Conservation (phyloP, 2,329 filamentous ascomycete species). For the Xylaria sp. region DNA sequence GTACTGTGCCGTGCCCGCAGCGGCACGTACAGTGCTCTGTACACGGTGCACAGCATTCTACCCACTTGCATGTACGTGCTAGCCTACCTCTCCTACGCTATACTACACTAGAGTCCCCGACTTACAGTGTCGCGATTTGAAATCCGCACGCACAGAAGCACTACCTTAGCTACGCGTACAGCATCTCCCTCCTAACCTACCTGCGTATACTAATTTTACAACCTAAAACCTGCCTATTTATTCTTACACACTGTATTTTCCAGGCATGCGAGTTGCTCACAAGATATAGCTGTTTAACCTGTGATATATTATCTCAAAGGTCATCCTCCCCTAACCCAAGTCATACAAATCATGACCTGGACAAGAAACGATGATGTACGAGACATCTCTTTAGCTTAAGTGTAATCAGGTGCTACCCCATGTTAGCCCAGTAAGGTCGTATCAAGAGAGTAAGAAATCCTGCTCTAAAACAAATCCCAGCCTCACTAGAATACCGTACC, state of each 20-base stretch:
- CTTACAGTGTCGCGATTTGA: conserved; percentile 33
- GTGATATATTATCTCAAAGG: background rate
- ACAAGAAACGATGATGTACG: background rate
- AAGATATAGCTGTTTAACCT: background rate
- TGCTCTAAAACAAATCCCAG: conserved; percentile 33
- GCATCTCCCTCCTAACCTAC: too few relatives aligned
- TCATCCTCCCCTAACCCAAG: conserved; percentile 23
- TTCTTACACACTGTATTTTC: conserved; percentile 30
- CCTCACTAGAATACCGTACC: conserved; percentile 24
- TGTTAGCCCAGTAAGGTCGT: conserved; percentile 26
- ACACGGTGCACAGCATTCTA: background rate
- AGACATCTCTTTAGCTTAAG: background rate
- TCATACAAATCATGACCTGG: conserved; percentile 1
- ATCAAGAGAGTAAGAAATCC: conserved; percentile 37
- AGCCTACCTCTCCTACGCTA: background rate
- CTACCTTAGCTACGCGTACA: conserved; percentile 10
- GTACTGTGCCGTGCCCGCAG: conserved; percentile 9
- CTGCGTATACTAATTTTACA: background rate
- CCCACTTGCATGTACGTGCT: background rate
- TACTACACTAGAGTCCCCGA: conserved; percentile 16
- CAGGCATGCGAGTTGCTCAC: background rate
- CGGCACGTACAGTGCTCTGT: background rate
- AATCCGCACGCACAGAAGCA: conserved; percentile 33
- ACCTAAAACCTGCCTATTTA: background rate
- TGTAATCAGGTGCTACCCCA: conserved; percentile 18